These are phyloP conservation scores for Boletus rex-veris DNA, from an alignment of 768 basidiomycete genomes.

Conservation along the genomic window DNA sequence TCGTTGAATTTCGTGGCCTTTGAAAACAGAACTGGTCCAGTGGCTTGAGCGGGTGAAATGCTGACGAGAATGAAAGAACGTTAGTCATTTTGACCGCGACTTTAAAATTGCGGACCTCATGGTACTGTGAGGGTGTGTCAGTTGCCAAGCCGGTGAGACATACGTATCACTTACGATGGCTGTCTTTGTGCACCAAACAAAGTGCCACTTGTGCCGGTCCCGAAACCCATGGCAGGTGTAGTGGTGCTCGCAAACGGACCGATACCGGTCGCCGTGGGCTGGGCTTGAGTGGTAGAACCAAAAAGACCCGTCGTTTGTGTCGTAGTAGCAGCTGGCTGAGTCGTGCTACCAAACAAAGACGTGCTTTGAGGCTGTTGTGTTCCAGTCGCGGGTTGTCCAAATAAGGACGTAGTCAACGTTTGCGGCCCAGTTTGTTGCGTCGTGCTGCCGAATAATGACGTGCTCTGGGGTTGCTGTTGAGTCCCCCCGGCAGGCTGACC, in stretches of 20 bases:
- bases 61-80: slow-evolving; percentile 11
- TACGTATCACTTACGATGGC: slow-evolving; percentile 23
- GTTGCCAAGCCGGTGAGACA: not conserved
- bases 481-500: slow-evolving; percentile 31
- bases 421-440: slow-evolving; percentile 13
- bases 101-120: slow-evolving; percentile 25
- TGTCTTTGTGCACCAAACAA: slow-evolving; percentile 33
- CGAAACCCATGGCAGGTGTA: slow-evolving; percentile 2
- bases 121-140: slow-evolving; percentile 6
- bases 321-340: slow-evolving; percentile 12
- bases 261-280: slow-evolving; percentile 11
- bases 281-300: slow-evolving; percentile 17
- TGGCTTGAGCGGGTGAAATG: slow-evolving; percentile 28
- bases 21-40: slow-evolving; percentile 32
- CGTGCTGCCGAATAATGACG: slow-evolving; percentile 30
- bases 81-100: not conserved
- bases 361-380: slow-evolving; percentile 33
- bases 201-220: slow-evolving; percentile 2
- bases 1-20: slow-evolving; percentile 79
- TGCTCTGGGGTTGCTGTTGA: slow-evolving; percentile 22
- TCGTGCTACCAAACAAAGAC: slow-evolving; percentile 28
- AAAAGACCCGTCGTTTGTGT: slow-evolving; percentile 20
- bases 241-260: slow-evolving; percentile 29
- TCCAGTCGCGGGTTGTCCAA: slow-evolving; percentile 29
- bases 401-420: slow-evolving; percentile 15